Base-by-base conservation (phyloP, 306 rosid genomes). In the Elaeagnus macrophylla region DNA sequence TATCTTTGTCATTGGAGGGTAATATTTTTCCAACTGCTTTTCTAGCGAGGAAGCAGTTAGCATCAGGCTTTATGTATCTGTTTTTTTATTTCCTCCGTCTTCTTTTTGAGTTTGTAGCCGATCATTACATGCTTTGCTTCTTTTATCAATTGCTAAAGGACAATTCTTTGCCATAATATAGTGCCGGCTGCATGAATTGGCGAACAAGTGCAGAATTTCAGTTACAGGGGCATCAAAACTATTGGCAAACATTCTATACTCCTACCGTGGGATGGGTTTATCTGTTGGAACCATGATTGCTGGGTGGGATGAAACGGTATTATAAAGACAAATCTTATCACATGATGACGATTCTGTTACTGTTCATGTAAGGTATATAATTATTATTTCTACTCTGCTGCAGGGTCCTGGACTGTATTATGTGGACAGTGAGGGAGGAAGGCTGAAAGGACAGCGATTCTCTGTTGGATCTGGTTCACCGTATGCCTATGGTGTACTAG, bases 281-380 rank as follows among this genome's bases (percentile, higher is more conserved):
- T 91, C 96, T 57, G 96, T 91, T 47, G 99, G 99, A 51, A 91
- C 99, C 73, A 91, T 91, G 99, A 91, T 87, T 14, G 99, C 99
- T 50, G 99, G 99, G 66, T 91, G 99, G 99, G 96, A 87, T 60
- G 99, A 87, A 59, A 91, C 94, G 76, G 99, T 91, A 91, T 71
- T 42, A 53, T 20, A 20, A 25, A 59, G 47, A 8, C 8, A 14
- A 48, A 49, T 46, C 36, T 8, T 7, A 6, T 13, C 37, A 6
- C 43, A 10, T 39, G 25, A 16, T 17, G 57, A 25, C 2, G 32
- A 25, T 25, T 25, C 32, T 25, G 4, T 25, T 25, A 25, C 4
- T 25, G 32, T 25, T 25, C 32, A 25, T 25, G 3, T 14, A 10
- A 12, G 36, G 40, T 35, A 11, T 8, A n/a, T 5, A 14, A 17